Evolutionary conservation across 352 stramenopile species (phyloP).

Genomic region (Globisporangium spinosum): DNA sequence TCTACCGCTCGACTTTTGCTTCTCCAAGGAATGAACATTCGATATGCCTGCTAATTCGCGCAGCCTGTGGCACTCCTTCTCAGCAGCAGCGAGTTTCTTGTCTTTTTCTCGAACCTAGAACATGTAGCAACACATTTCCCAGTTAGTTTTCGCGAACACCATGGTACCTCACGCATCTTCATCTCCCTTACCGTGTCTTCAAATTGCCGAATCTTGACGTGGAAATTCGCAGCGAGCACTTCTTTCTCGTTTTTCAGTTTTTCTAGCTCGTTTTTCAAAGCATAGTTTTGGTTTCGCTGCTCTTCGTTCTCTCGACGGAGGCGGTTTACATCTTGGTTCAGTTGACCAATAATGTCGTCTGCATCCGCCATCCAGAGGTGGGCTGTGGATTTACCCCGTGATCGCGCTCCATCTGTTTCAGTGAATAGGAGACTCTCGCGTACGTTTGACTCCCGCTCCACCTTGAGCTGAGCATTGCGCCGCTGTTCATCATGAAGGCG

Average conservation of each 20-base stretch:
- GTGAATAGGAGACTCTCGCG: slow-evolving; percentile 42
- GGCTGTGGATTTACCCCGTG: slow-evolving; percentile 56
- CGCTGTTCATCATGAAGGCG: slow-evolving; percentile 60
- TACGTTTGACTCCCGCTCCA: slow-evolving; percentile 36
- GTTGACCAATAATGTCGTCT: slow-evolving; percentile 75
- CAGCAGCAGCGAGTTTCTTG: slow-evolving; percentile 68
- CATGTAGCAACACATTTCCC: neutral
- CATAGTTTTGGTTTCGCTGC: slow-evolving; percentile 36
- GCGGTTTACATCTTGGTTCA: slow-evolving; percentile 68
- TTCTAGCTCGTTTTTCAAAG: slow-evolving; percentile 55
- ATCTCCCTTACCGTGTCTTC: slow-evolving; percentile 45
- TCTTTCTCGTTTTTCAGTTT: slow-evolving; percentile 77
- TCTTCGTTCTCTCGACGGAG: slow-evolving; percentile 79
- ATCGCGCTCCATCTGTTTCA: slow-evolving; percentile 37
- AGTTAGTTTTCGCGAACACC: neutral
- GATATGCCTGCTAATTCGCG: slow-evolving; percentile 41
- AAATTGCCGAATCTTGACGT: slow-evolving; percentile 80
- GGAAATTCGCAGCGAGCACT: slow-evolving; percentile 63
- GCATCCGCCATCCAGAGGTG: slow-evolving; percentile 85
- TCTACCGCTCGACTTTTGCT: slow-evolving; percentile 28
- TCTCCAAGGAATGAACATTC: slow-evolving; percentile 20
- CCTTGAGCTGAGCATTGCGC: slow-evolving; percentile 53
- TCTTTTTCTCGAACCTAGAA: slow-evolving; percentile 74
- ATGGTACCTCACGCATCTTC: neutral
- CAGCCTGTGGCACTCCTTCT: slow-evolving; percentile 72